phyloP scores from a whole-genome alignment of 2,329 filamentous ascomycete genomes.

The Venturia pyrina region DNA sequence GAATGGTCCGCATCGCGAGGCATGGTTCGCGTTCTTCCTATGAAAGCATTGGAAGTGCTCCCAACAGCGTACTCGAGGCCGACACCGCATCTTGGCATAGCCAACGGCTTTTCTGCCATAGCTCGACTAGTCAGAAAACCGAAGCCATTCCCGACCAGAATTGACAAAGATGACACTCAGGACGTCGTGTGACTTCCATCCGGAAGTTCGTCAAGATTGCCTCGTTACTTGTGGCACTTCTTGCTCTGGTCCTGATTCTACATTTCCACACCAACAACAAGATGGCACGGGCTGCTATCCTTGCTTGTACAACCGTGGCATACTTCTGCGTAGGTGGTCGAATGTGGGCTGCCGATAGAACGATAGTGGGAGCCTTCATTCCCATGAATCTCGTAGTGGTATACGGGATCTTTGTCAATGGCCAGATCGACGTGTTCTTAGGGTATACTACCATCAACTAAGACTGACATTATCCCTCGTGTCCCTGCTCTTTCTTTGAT shows the following conservation, averaged over 20 bases:
- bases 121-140: no score
- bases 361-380: neutral
- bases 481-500: neutral
- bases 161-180: neutral
- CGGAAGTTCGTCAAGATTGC: neutral
- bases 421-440: neutral
- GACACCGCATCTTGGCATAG: no score
- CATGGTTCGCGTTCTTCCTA: no score
- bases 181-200: neutral
- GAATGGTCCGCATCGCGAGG: no score
- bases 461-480: neutral
- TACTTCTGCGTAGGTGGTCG: neutral
- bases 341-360: neutral
- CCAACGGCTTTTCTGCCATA: no score
- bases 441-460: neutral
- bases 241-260: neutral
- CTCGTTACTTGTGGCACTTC: neutral
- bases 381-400: neutral
- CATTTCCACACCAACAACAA: neutral
- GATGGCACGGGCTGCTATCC: neutral
- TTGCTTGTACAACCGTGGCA: neutral
- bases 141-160: neutral
- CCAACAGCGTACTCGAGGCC: no score
- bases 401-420: neutral
- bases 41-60: no score